These are phyloP conservation scores for Coemansia umbellata DNA, from an alignment of 192 early-diverging fungal genomes.

Conservation along the genomic window DNA sequence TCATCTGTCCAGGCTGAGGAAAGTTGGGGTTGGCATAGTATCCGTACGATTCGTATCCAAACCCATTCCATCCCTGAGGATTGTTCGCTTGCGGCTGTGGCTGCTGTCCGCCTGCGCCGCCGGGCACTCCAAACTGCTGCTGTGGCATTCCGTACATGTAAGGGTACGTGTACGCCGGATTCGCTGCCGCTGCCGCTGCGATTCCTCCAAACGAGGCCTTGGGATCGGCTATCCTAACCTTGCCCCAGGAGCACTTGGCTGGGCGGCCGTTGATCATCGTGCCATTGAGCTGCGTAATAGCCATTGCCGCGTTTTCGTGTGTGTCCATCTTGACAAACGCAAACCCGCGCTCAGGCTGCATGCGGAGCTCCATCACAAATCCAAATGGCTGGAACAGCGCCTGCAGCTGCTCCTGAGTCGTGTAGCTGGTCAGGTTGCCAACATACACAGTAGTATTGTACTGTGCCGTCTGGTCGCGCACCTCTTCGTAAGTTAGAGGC, in stretches of 20 bases:
- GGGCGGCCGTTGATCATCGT: conserved; percentile 68
- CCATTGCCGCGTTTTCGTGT: conserved; percentile 83
- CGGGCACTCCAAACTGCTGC: conserved; percentile 38
- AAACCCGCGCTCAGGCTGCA: conserved; percentile 89
- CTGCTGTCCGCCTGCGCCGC: conserved; percentile 3
- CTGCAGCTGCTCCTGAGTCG: conserved; percentile 65
- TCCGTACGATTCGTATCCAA: conserved; percentile 45
- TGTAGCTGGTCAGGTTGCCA: conserved; percentile 80
- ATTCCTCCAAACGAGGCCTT: conserved; percentile 42
- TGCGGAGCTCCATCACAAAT: conserved; percentile 69
- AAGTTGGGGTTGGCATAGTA: conserved; percentile 46
- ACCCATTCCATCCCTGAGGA: conserved; percentile 36
- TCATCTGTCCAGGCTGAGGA: conserved; percentile 47
- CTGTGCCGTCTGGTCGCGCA: conserved; percentile 68
- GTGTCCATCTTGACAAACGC: conserved; percentile 92
- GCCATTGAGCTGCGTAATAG: conserved; percentile 80
- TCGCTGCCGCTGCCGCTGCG: conserved; percentile 33
- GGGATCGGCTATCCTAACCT: conserved; percentile 63
- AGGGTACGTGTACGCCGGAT: conserved; percentile 51
- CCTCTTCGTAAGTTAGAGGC: conserved; percentile 64
- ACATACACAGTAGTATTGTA: conserved; percentile 89
- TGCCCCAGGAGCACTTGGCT: conserved; percentile 87
- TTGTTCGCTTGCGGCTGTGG: conserved; percentile 22
- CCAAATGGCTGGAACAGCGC: conserved; percentile 76
- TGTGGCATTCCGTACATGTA: conserved; percentile 48